These are phyloP conservation scores for Corymbia citriodora DNA, from an alignment of 441 rosid species.

Conservation along the genomic window DNA sequence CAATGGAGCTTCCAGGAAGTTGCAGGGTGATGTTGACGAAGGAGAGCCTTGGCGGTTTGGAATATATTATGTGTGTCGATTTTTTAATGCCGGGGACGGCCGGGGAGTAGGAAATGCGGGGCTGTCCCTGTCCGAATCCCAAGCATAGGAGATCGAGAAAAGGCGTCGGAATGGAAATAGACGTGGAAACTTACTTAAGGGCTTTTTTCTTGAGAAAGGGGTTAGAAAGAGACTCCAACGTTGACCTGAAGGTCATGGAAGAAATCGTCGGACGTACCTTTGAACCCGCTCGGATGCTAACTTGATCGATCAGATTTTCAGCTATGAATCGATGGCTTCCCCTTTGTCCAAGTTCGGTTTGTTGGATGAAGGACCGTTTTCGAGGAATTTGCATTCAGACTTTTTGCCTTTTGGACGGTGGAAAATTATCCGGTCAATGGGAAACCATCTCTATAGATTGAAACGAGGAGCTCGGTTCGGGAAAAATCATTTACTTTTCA, in stretches of 20 bases:
- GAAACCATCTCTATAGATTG: not conserved
- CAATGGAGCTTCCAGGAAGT: not conserved
- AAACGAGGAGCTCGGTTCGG: not conserved
- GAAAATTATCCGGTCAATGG: not conserved
- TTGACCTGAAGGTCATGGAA: not conserved
- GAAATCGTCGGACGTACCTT: not conserved
- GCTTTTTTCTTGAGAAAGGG: not conserved
- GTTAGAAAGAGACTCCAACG: not conserved
- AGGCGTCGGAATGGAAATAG: not conserved
- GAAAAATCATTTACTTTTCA: not conserved
- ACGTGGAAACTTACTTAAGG: not conserved
- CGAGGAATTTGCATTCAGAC: not conserved
- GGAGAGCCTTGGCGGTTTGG: not conserved
- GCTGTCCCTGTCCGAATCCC: not conserved
- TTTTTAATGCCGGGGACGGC: not conserved
- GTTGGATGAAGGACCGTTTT: not conserved
- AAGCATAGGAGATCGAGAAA: not conserved
- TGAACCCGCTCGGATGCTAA: not conserved
- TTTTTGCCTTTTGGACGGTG: not conserved
- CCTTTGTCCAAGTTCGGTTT: not conserved
- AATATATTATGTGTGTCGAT: fast-evolving
- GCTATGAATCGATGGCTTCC: not conserved
- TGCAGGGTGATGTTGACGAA: not conserved
- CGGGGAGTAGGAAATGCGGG: not conserved
- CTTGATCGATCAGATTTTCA: not conserved